phyloP scores from a whole-genome alignment of 2,329 filamentous ascomycete species.

The Fusarium multiceps region DNA sequence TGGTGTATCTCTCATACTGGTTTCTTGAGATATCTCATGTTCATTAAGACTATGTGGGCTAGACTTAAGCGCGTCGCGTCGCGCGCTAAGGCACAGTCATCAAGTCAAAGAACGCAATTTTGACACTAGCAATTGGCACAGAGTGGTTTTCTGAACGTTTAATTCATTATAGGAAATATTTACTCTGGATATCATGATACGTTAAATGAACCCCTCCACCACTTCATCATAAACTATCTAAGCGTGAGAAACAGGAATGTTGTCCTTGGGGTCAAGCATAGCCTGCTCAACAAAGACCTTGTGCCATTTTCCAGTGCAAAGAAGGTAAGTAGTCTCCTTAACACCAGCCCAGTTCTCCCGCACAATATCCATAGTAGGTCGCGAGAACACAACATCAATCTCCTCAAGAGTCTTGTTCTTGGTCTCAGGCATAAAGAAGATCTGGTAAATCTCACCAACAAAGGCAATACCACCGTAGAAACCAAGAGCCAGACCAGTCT shows the following conservation, averaged over 20 bases:
- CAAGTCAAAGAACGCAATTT: too few species aligned
- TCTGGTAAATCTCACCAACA: slow-evolving; percentile 76
- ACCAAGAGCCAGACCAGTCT: slow-evolving; percentile 73
- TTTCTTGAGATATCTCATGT: too few species aligned
- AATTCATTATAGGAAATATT: too few species aligned
- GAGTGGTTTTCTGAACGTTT: too few species aligned
- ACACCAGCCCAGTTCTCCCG: slow-evolving; percentile 62
- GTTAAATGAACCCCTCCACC: not conserved
- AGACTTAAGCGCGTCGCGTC: too few species aligned
- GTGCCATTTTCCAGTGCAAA: slow-evolving; percentile 37
- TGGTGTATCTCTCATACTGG: too few species aligned
- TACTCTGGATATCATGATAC: slow-evolving; percentile 23
- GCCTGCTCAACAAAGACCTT: slow-evolving; percentile 45
- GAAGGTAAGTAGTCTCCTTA: slow-evolving; percentile 47
- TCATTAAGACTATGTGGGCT: too few species aligned
- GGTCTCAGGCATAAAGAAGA: slow-evolving; percentile 81
- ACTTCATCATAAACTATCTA: not conserved
- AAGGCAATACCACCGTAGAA: slow-evolving; percentile 81
- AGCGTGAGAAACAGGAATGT: slow-evolving; percentile 16
- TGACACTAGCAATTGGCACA: too few species aligned
- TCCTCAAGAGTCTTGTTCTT: slow-evolving; percentile 77
- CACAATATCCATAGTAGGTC: slow-evolving; percentile 72
- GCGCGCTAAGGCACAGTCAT: too few species aligned
- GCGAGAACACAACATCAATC: slow-evolving; percentile 74
- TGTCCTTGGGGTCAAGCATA: slow-evolving; percentile 21